Percentiles rank a stretch among this genome's conserved stretches.
These are phyloP conservation scores for Coniella lustricola DNA, from an alignment of 2,329 filamentous ascomycete species.

Conservation along the genomic window DNA sequence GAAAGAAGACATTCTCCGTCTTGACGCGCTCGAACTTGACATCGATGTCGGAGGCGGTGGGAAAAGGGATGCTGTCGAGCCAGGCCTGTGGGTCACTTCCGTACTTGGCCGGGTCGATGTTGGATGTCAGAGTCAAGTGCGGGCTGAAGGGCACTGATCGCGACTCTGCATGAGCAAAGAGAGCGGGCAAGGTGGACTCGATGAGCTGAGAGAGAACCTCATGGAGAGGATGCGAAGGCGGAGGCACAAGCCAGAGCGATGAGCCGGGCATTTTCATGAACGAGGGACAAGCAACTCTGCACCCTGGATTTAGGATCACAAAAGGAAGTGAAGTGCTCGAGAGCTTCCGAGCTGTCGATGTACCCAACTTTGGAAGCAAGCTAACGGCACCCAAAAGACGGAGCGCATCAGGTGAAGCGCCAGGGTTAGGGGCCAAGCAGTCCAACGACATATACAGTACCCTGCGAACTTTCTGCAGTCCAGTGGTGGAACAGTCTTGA, in stretches of 20 bases:
- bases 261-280: slow-evolving; percentile 24
- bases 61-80: slow-evolving; percentile 22
- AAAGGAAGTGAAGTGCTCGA: too few relatives aligned
- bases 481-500: too few relatives aligned
- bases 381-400: too few relatives aligned
- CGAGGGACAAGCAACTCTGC: too few relatives aligned
- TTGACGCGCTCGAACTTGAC: slow-evolving; percentile 20
- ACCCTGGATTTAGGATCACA: too few relatives aligned
- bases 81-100: slow-evolving; percentile 22
- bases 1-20: slow-evolving; percentile 23
- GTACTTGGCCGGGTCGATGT: slow-evolving; percentile 21
- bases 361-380: too few relatives aligned
- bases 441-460: too few relatives aligned
- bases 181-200: slow-evolving; percentile 19
- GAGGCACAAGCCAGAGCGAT: slow-evolving; percentile 27
- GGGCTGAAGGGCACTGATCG: slow-evolving; percentile 21
- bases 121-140: slow-evolving; percentile 26
- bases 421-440: too few relatives aligned
- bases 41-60: slow-evolving; percentile 7
- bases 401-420: not conserved
- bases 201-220: slow-evolving; percentile 20
- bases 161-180: slow-evolving; percentile 20
- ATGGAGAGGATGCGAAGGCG: slow-evolving; percentile 20
- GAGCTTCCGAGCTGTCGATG: too few relatives aligned
- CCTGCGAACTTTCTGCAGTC: too few relatives aligned